Evolutionary conservation across 495 filamentous ascomycete species (phyloP).

Genomic region (Lasiosphaeris hirsuta): DNA sequence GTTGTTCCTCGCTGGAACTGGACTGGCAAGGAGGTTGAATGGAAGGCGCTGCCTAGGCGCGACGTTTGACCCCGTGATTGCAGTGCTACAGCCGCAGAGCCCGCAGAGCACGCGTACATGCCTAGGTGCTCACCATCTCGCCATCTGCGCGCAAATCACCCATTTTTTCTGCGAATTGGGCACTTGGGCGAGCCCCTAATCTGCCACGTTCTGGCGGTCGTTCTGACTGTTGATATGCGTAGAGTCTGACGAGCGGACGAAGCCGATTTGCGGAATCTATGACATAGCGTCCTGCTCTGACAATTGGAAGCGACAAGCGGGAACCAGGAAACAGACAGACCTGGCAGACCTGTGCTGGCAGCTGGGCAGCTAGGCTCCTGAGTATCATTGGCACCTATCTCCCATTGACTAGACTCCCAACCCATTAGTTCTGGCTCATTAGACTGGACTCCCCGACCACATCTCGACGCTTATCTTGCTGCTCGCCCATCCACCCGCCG

Average conservation of each 20-base stretch:
- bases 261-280: conserved; percentile 17
- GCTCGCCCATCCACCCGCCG: background rate
- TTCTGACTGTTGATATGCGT: background rate
- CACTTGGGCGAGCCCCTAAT: background rate
- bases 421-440: background rate
- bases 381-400: background rate
- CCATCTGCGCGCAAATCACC: conserved; percentile 9
- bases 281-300: conserved; percentile 11
- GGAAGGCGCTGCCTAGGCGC: background rate
- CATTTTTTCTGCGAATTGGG: background rate
- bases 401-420: background rate
- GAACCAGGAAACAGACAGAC: background rate
- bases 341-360: background rate
- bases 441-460: background rate
- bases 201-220: background rate
- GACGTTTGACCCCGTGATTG: conserved; percentile 8
- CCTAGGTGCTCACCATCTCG: background rate
- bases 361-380: background rate
- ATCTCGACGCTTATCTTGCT: conserved; percentile 13
- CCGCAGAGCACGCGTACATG: too few relatives aligned
- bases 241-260: background rate
- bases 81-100: background rate
- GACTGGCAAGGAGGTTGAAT: too few relatives aligned
- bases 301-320: background rate
- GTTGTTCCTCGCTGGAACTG: background rate